These are phyloP conservation scores for Russula brevipes DNA, from an alignment of 768 basidiomycete species.

Conservation along the genomic window DNA sequence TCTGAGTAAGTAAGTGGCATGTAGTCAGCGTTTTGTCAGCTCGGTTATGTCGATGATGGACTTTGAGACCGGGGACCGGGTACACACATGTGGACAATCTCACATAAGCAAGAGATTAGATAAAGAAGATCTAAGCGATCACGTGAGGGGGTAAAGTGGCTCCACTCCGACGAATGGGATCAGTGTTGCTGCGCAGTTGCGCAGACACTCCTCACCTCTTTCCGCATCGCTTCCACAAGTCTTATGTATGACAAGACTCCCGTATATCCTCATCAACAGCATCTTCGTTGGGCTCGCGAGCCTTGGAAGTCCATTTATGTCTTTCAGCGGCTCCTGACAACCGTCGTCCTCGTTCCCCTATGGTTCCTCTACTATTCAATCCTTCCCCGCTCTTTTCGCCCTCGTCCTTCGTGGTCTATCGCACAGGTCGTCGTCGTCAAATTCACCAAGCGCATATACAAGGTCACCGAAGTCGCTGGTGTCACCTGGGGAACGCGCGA, in stretches of 20 bases:
- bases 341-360: conserved; percentile 42
- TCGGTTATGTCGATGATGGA: too few relatives aligned
- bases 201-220: too few relatives aligned
- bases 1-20: too few relatives aligned
- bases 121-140: too few relatives aligned
- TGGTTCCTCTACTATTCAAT: conserved; percentile 45
- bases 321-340: conserved; percentile 44
- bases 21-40: too few relatives aligned
- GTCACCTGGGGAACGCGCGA: conserved; percentile 51
- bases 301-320: conserved; percentile 47
- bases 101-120: too few relatives aligned
- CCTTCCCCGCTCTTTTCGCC: conserved; percentile 41
- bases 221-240: too few relatives aligned
- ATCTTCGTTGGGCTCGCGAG: conserved; percentile 42
- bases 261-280: conserved; percentile 39
- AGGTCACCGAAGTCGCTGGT: conserved; percentile 51
- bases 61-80: too few relatives aligned
- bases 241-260: conserved; percentile 31
- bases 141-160: too few relatives aligned
- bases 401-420: conserved; percentile 48
- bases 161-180: too few relatives aligned
- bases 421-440: conserved; percentile 47
- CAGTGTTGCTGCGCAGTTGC: too few relatives aligned
- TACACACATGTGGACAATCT: too few relatives aligned
- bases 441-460: conserved; percentile 49